Evolutionary conservation across 2,329 filamentous ascomycete species (phyloP).

Genomic region (Fusarium proliferatum): DNA sequence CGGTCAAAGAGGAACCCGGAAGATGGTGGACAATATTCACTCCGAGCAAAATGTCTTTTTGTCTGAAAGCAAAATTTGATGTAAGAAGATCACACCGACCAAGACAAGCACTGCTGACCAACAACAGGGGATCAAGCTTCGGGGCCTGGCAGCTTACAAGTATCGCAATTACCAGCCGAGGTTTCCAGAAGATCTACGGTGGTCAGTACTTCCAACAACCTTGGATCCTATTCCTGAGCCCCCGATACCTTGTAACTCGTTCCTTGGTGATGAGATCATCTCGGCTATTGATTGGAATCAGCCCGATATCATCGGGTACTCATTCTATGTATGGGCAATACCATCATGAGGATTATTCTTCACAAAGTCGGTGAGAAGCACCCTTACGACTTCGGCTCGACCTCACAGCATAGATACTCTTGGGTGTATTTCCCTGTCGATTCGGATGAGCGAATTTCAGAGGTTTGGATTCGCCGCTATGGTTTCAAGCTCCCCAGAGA

Average conservation of each 20-base stretch:
- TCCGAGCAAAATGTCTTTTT: accelerated
- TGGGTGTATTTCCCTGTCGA: background rate
- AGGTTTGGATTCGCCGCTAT: background rate
- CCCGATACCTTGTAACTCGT: background rate
- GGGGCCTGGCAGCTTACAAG: background rate
- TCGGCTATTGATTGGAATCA: background rate
- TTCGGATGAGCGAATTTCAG: background rate
- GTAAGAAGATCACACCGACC: accelerated
- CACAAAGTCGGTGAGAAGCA: background rate
- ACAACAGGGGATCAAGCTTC: background rate
- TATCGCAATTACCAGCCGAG: background rate
- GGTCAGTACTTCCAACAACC: background rate
- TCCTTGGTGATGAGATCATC: accelerated
- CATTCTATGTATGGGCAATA: accelerated
- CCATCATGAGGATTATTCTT: background rate
- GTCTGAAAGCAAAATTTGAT: background rate
- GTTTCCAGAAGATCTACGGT: background rate
- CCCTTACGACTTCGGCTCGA: accelerated
- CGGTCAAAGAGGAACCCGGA: accelerated
- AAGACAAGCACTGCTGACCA: accelerated
- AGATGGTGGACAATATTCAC: accelerated
- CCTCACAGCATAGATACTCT: accelerated
- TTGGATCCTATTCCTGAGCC: background rate
- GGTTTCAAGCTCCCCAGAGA: background rate
- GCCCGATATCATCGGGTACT: accelerated